Conservation (phyloP, 179 eudicot species). For the Silene vulgaris region DNA sequence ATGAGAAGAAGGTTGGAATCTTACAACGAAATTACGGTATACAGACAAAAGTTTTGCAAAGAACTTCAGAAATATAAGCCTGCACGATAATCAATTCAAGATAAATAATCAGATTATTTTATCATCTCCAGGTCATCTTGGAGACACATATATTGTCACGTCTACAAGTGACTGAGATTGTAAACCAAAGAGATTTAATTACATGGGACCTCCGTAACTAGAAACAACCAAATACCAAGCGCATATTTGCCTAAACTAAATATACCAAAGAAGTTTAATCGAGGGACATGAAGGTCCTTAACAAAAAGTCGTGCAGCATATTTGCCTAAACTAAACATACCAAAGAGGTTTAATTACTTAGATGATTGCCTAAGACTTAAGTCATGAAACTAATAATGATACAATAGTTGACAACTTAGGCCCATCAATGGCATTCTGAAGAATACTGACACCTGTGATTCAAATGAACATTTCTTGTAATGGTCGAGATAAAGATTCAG, state of each 20-base stretch:
- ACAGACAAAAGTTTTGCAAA: constrained; percentile 76
- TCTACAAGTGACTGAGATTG: not conserved
- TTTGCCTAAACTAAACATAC: too few species aligned
- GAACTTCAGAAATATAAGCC: constrained; percentile 79
- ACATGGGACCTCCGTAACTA: not conserved
- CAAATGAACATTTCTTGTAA: not conserved
- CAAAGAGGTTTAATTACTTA: too few species aligned
- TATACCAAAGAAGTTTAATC: not conserved
- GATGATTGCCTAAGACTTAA: too few species aligned
- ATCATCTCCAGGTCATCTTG: not conserved
- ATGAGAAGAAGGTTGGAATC: constrained; percentile 19
- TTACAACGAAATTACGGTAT: constrained; percentile 83
- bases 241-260: too few species aligned
- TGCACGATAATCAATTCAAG: constrained; percentile 35
- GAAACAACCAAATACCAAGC: not conserved
- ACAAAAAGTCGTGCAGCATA: not conserved
- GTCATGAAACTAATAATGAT: not conserved
- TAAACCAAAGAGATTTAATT: not conserved
- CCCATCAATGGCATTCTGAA: not conserved
- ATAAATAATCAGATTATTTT: not conserved
- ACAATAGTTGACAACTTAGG: not conserved
- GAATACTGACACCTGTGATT: not conserved
- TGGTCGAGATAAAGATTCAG: not conserved
- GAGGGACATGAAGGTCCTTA: not conserved
- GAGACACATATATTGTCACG: not conserved